A percentile compares a stretch with the other conserved stretches of the same genome.
Evolutionary conservation across 495 filamentous ascomycete species (phyloP).

Genomic region (Achaetomiella virescens): DNA sequence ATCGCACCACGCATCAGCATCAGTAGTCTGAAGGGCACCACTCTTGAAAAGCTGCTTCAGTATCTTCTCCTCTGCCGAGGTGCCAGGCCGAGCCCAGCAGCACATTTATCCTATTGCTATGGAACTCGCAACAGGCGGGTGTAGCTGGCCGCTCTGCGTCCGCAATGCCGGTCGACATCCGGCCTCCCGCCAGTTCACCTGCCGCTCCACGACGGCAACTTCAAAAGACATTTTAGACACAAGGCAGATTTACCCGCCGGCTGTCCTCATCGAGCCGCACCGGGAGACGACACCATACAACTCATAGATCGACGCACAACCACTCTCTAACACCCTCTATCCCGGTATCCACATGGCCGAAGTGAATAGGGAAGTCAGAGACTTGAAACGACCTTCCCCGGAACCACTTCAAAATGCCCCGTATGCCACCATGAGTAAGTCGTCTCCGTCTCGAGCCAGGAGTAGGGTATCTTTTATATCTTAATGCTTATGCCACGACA

Average conservation of each 20-base stretch:
- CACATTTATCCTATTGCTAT: slow-evolving; percentile 1
- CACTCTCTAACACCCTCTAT: slow-evolving; percentile 7
- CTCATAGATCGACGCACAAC: slow-evolving; percentile 12
- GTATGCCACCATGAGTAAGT: slow-evolving; percentile 7
- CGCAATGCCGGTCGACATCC: slow-evolving; percentile 19
- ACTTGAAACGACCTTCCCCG: slow-evolving; percentile 20
- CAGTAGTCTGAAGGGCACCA: background rate
- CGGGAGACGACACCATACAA: slow-evolving; percentile 23
- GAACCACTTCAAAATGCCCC: slow-evolving; percentile 13
- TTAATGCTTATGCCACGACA: slow-evolving; percentile 19
- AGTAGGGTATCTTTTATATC: slow-evolving; percentile 21
- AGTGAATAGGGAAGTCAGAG: slow-evolving; percentile 1
- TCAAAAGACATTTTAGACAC: slow-evolving; percentile 30
- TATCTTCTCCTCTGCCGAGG: background rate
- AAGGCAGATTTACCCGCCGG: slow-evolving; percentile 34
- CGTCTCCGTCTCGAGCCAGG: slow-evolving; percentile 8
- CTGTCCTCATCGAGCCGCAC: slow-evolving; percentile 19
- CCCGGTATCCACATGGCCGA: slow-evolving; percentile 7
- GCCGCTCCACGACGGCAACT: slow-evolving; percentile 20
- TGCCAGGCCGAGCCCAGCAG: background rate
- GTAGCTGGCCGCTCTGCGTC: slow-evolving; percentile 5
- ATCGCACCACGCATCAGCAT: too few species aligned
- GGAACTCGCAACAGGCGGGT: slow-evolving; percentile 14
- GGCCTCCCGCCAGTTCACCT: slow-evolving; percentile 10
- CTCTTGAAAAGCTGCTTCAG: background rate